These are phyloP conservation scores for Phytophthora macrochlamydospora DNA, from an alignment of 352 stramenopile species.

Conservation along the genomic window DNA sequence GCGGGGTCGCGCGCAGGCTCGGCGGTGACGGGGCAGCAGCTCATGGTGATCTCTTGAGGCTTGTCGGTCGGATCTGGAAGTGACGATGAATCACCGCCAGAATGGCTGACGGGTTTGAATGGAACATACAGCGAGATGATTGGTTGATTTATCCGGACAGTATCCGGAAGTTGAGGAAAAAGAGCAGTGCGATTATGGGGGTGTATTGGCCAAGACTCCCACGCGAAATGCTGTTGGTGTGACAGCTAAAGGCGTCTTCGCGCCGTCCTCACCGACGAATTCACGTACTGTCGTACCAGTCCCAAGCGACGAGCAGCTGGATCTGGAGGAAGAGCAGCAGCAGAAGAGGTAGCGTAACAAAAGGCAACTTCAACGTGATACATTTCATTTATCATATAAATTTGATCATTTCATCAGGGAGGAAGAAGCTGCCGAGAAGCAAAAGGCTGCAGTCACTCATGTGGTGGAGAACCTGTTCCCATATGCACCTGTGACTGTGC, in stretches of 20 bases:
- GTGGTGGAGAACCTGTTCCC: slow-evolving; percentile 82
- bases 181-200: slow-evolving; percentile 40
- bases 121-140: not conserved
- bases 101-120: not conserved
- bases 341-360: slow-evolving; percentile 40
- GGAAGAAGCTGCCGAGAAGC: slow-evolving; percentile 47
- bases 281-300: slow-evolving; percentile 23
- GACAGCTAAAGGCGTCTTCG: slow-evolving; percentile 22
- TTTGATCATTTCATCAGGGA: slow-evolving; percentile 34
- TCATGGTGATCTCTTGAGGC: slow-evolving; percentile 38
- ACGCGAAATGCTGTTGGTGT: not conserved
- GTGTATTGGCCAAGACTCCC: slow-evolving; percentile 40
- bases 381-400: not conserved
- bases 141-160: not conserved
- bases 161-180: slow-evolving; percentile 2
- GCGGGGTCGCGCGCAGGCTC: slow-evolving; percentile 54
- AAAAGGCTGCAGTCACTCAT: slow-evolving; percentile 61
- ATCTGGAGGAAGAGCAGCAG: slow-evolving; percentile 63
- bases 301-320: slow-evolving; percentile 47
- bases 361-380: not conserved
- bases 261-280: slow-evolving; percentile 21
- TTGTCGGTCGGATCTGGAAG: slow-evolving; percentile 14
- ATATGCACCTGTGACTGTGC: slow-evolving; percentile 75
- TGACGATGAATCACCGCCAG: not conserved
- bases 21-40: slow-evolving; percentile 77